phyloP scores from a whole-genome alignment of 2,329 filamentous ascomycete species.

The Aspergillus puulaauensis region DNA sequence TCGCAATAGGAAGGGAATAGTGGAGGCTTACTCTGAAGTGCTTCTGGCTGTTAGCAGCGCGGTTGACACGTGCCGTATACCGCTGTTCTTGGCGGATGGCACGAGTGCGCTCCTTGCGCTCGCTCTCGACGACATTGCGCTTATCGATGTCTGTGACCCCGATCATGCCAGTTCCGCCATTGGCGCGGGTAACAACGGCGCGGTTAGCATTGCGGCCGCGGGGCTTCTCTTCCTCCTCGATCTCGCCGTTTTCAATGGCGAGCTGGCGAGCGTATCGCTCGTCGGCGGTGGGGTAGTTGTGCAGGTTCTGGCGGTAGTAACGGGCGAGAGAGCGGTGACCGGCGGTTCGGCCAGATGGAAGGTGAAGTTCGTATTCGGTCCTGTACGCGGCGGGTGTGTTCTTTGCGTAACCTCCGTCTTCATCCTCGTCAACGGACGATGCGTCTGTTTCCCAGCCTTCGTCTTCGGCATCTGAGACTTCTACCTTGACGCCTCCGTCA shows the following conservation, averaged over 20 bases:
- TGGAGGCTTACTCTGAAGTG: constrained; percentile 61
- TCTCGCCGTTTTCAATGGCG: constrained; percentile 53
- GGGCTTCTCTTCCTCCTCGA: constrained; percentile 47
- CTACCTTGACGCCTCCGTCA: constrained; percentile 63
- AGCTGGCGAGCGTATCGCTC: constrained; percentile 69
- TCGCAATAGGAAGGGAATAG: neutral
- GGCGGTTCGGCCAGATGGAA: constrained; percentile 84
- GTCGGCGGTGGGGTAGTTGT: constrained; percentile 74
- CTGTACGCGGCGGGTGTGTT: constrained; percentile 76
- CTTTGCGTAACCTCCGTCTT: constrained; percentile 78
- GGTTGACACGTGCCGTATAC: constrained; percentile 70
- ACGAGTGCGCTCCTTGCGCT: constrained; percentile 67
- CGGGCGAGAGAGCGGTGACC: constrained; percentile 84
- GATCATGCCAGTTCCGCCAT: constrained; percentile 73
- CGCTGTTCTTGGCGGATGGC: constrained; percentile 62
- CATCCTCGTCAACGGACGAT: constrained; percentile 85
- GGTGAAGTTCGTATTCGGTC: constrained; percentile 89
- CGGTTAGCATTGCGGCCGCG: constrained; percentile 45
- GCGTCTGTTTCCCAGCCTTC: constrained; percentile 95
- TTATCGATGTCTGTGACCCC: constrained; percentile 76
- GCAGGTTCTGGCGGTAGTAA: constrained; percentile 92
- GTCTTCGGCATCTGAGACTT: constrained; percentile 45
- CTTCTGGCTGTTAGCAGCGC: constrained; percentile 74
- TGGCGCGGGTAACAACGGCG: constrained; percentile 64
- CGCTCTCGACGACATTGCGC: constrained; percentile 62